Evolutionary conservation across 2,329 filamentous ascomycete species (phyloP).

Genomic region (Raffaelea arxii): DNA sequence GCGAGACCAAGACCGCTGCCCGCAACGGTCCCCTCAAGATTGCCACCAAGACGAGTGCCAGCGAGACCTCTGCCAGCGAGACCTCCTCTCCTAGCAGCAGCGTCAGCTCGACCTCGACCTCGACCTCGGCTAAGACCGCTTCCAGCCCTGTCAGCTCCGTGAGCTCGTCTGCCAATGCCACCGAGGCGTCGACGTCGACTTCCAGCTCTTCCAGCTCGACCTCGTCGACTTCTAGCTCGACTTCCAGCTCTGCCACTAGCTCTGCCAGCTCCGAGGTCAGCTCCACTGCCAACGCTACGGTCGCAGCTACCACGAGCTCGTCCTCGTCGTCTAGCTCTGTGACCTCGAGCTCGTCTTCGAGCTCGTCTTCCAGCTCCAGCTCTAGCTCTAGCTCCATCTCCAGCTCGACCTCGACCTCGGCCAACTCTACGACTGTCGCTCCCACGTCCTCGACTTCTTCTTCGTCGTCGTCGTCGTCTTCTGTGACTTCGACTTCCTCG

Average conservation of each 20-base stretch:
- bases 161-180: no score
- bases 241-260: background rate
- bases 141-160: background rate
- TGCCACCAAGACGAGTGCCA: no score
- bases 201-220: background rate
- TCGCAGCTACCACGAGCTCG: background rate
- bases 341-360: background rate
- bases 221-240: background rate
- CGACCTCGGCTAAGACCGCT: background rate
- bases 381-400: background rate
- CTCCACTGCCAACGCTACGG: background rate
- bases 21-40: no score
- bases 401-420: background rate
- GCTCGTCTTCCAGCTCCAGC: background rate
- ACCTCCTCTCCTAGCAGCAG: no score
- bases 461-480: background rate
- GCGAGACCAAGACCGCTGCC: no score
- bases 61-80: no score
- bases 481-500: background rate
- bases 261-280: background rate
- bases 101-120: background rate
- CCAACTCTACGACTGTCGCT: background rate
- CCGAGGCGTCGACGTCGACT: background rate
- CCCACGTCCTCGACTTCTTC: background rate
- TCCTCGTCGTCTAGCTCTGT: background rate